Conservation (phyloP, 2,329 filamentous ascomycete genomes). For the Seiridium cupressi region DNA sequence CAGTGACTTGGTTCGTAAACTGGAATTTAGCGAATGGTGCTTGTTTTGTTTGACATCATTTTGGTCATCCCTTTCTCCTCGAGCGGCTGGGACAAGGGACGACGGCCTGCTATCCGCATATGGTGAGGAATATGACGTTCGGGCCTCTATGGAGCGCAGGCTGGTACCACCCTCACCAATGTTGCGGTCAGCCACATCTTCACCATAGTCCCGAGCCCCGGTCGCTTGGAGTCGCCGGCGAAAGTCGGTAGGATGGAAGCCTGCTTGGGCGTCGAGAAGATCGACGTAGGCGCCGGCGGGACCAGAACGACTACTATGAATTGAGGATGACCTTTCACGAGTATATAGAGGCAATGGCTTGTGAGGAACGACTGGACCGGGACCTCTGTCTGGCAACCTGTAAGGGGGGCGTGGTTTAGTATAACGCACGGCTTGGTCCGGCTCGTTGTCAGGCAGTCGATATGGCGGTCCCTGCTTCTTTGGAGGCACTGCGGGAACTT, state of each 20-base stretch:
- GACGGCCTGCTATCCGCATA: background rate
- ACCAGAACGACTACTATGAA: constrained; percentile 26
- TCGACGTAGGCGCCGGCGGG: constrained; percentile 42
- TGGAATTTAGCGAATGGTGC: constrained; percentile 20
- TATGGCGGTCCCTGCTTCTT: constrained; percentile 6
- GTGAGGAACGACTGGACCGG: constrained; percentile 12
- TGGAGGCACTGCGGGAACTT: background rate
- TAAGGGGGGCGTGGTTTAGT: constrained; percentile 26
- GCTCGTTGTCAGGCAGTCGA: constrained; percentile 1
- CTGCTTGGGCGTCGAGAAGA: constrained; percentile 56
- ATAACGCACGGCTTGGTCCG: background rate
- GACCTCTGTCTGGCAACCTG: constrained; percentile 19
- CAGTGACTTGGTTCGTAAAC: constrained; percentile 17
- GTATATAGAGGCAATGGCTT: constrained; percentile 18
- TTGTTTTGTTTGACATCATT: constrained; percentile 11
- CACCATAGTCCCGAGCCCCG: constrained; percentile 56
- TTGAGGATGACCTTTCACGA: constrained; percentile 29
- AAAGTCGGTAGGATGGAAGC: constrained; percentile 48
- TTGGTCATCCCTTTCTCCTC: background rate
- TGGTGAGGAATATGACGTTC: constrained; percentile 32
- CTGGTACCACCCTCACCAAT: constrained; percentile 36
- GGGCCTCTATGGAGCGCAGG: constrained; percentile 30
- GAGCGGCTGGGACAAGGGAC: constrained; percentile 12
- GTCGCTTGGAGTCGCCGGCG: constrained; percentile 45
- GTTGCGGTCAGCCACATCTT: constrained; percentile 65